Base-by-base conservation (phyloP, 805 yeast species). In the Ogataea parapolymorpha region DNA sequence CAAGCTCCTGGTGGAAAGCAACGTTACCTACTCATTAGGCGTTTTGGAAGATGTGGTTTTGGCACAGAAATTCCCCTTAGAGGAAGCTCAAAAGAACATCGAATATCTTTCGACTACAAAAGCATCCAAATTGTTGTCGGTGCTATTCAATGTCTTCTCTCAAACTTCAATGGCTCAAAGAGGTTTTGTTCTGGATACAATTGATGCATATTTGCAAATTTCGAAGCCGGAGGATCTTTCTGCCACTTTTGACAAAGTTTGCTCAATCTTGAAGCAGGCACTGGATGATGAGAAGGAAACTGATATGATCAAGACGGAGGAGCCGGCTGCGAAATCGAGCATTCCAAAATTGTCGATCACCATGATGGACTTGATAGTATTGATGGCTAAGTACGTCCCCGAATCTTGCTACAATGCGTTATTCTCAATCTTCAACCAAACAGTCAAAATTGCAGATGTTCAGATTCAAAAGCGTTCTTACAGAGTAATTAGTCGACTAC, bases 141-240 rank as follows among this genome's bases (percentile, higher is more conserved):
- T 89, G 15, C 68, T 93, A 37, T 87, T 91, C 71, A 93, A 93
- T 55, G 95, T 93, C 13, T 93, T 85, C 64, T 79, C 91, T n/a
- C 90, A 89, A 51, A 89, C 97, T 9, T 66, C 78, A 32, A 83
- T 93, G 27, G 93, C 86, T 39, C 75, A 88, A 12, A 79, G 98
- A 62, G 85, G 87, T 10, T 88, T 74, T 61, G 79, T 93, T 37
- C 72, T 89, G 44, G 97, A 91, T 47, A 81, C 96, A 8, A 86
- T 91, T 54, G 90, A 88, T 53, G 75, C 81, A 0, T 90, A 82
- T 61, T 68, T 93, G 45, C 77, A 80, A 46, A 80, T 91, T 27
- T 76, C 89, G 8, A 70, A 80, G 1, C 65, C 74, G 22, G 77
- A 71, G 14, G 96, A 87, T 49, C 67, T 93, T 48, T 77, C 75